Base-by-base conservation (phyloP, 257 asterid species). In the Paulownia fortunei region DNA sequence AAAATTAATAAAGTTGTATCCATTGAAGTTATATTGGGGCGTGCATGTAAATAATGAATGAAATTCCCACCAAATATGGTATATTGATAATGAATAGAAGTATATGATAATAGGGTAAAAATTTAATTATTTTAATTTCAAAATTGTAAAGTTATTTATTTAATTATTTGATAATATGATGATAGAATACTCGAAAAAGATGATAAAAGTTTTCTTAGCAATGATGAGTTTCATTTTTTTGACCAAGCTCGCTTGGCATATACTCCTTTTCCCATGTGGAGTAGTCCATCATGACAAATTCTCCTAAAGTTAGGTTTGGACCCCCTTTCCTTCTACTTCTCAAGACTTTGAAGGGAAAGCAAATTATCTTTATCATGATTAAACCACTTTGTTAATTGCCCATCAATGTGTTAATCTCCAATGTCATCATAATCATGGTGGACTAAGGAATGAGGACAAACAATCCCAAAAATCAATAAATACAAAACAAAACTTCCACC, bases 351-450 rank as follows among this genome's bases (percentile, higher is more conserved):
- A 13, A 27, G 68, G n/a, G 30, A 61, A 61, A 32, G 68, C 63
- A 19, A 15, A 44, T 52, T 34, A 55, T n/a, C 46, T 9, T 61
- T 11, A 15, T 42, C 46, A 46, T 80, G 39, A 37, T 37, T 27
- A 16, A 42, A 24, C 62, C 61, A 60, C 26, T 41, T 11, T 67
- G 69, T 34, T 79, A 21, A 47, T 32, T 62, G n/a, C 49, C n/a
- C 36, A 24, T 71, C 13, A 69, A 67, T 73, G 51, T 36, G 12
- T 36, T 54, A 68, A 44, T 68, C 70, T 67, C 36, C 37, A 68
- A 39, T 82, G 16, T 82, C 46, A 59, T 41, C 58, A 32, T 73
- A 24, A 32, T 49, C 78, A 32, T 60, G 60, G 27, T 70, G 67
- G 23, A 46, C 52, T 46, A 49, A n/a, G 19, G 26, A 8, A 52